These are phyloP conservation scores for Hypomontagnella submonticulosa DNA, from an alignment of 495 filamentous ascomycete genomes.

Conservation along the genomic window DNA sequence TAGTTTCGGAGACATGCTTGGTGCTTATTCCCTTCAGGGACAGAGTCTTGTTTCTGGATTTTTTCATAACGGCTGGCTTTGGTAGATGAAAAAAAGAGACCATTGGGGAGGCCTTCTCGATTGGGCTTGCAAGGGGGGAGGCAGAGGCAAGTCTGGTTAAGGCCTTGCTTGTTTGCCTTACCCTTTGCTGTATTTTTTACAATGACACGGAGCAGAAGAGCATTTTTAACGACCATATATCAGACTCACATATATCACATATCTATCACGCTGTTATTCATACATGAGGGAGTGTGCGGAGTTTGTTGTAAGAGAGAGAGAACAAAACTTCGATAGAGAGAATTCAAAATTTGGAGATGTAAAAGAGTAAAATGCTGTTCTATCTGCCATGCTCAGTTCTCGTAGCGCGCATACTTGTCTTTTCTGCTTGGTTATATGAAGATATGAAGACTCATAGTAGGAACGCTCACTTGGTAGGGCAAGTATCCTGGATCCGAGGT, in stretches of 20 bases:
- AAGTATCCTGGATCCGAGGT: too few relatives aligned
- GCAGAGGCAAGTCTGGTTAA: neutral
- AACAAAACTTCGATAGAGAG: too few relatives aligned
- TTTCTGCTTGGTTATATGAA: too few relatives aligned
- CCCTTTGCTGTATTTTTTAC: too few relatives aligned
- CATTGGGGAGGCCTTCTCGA: conserved; percentile 22
- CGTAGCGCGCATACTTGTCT: too few relatives aligned
- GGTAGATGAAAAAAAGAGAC: conserved; percentile 28
- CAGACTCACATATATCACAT: neutral
- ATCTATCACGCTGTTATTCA: neutral
- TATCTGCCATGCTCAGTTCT: too few relatives aligned
- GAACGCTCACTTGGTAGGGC: too few relatives aligned
- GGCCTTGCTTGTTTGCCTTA: conserved; percentile 6
- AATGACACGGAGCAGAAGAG: conserved; percentile 2
- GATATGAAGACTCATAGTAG: too few relatives aligned
- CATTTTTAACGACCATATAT: neutral
- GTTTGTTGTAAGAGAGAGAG: too few relatives aligned
- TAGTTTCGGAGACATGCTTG: neutral
- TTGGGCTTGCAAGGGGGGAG: neutral
- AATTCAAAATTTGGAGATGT: too few relatives aligned
- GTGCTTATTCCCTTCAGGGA: neutral
- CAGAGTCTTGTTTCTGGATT: conserved; percentile 22
- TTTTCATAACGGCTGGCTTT: conserved; percentile 24
- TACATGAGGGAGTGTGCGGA: neutral
- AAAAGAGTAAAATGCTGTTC: too few relatives aligned